Base-by-base conservation (phyloP, 108 stramenopile genomes). In the Skeletonema potamos region DNA sequence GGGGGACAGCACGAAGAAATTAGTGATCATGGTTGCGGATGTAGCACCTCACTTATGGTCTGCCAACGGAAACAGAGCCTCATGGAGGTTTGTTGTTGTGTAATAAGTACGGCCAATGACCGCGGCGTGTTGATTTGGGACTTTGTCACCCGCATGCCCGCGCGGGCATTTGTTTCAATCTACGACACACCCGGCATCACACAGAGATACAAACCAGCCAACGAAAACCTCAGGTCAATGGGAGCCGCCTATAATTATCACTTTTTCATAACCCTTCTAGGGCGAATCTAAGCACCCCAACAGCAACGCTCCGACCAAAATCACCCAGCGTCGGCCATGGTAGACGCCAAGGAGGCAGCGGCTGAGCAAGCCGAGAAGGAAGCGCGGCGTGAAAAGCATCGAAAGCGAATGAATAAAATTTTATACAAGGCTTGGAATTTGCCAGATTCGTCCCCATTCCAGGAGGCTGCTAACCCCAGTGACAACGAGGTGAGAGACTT, bases 1-100 rank as follows among this genome's bases (percentile, higher is more conserved):
- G 22, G 99, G 98, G 54, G 95, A 96, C 57, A 99, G 73, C 18
- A 99, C 92, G 74, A 98, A 99, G 81, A 99, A 98, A 69, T 98
- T 96, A 60, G 85, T 81, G 55, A 93, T 91, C 92, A 93, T 93
- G 66, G 58, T 56, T 41, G 54, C 48, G 48, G 22, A 6, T 8
- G 3, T 24, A 48, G 48, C 22, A 24, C 8, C 39, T 41, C 39
- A 15, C 39, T 41, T 37, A 12, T 2, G 2, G 11, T 2, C 30
- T 32, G 30, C 30, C 4, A 41, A 41, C 39, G 39, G 36, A 10
- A 11, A 10, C 11, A 11, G 36, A 37, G 11, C 36, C 12, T 37
- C 36, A 37, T 37, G 12, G 11, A 37, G 9, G 36, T 12, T 37
- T 12, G 12, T 12, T 37, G 9, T n/a, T n/a, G n/a, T n/a, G n/a